Base-by-base conservation (phyloP, 2,329 filamentous ascomycete species). In the Trichoderma hamatum region DNA sequence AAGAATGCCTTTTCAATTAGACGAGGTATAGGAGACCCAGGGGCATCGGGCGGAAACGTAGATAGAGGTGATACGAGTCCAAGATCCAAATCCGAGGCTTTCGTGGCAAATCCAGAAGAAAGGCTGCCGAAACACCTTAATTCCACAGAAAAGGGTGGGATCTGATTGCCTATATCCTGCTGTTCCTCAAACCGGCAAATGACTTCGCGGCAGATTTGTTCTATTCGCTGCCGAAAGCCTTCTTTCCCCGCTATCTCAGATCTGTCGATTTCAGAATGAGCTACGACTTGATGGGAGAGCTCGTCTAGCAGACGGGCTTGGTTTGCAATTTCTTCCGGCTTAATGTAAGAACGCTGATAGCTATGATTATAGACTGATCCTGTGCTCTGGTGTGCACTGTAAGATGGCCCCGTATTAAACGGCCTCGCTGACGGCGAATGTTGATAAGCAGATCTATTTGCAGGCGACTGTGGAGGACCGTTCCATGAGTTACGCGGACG, bases 31-130 rank as follows among this genome's bases (percentile, higher is more conserved):
- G 85, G 83, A 5, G 88, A 90, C 36, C 85, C 84, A 19, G 84
- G 77, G 16, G 82, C 82, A 70, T 88, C 84, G 3, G 85, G 83
- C 63, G 85, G 82, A 55, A 85, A 80, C 24, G 79, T 76, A 1
- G 90, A 90, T 60, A 84, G 80, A 3, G 87, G 87, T 1, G 92
- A 90, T 5, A 96, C 82, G 39, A 97, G 85, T 10, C 90, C 92
- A 34, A 97, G 86, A 78, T 97, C 94, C 90, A 97, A 93, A 75
- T 97, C 94, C 1, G 94, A 95, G n/a, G 89, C 88, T 74, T 92
- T 92, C 13, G 92, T 93, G 3, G 92, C 94, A 79, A 97, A 97
- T 0, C 94, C 94, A 14, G 93, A 94, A 24, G 88, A 87, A 58
- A 96, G 83, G 76, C 93, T 96, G 5, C 93, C 94, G 76, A 96